These are phyloP conservation scores for Colletotrichum melonis DNA, from an alignment of 2,329 filamentous ascomycete genomes.

Conservation along the genomic window DNA sequence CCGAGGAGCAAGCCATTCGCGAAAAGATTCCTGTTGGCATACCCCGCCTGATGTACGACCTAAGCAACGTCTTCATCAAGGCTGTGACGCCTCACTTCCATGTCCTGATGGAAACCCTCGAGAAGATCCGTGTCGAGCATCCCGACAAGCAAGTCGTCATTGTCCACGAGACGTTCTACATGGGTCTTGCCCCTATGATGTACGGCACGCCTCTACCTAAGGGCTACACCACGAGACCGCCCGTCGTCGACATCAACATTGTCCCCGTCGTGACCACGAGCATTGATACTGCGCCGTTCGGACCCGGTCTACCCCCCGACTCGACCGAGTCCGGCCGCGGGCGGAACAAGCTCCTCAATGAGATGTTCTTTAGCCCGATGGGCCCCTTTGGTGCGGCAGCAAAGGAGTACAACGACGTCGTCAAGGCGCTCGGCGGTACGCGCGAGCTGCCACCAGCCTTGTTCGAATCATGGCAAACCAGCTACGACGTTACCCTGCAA, in stretches of 20 bases:
- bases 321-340: slow-evolving; percentile 47
- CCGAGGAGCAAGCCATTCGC: slow-evolving; percentile 38
- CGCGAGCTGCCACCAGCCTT: slow-evolving; percentile 34
- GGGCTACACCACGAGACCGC: slow-evolving; percentile 49
- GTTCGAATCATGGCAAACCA: slow-evolving; percentile 43
- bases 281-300: slow-evolving; percentile 52
- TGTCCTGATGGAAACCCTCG: slow-evolving; percentile 48
- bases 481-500: slow-evolving; percentile 50
- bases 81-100: slow-evolving; percentile 46
- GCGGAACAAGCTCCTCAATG: slow-evolving; percentile 45
- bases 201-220: slow-evolving; percentile 50
- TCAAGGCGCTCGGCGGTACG: slow-evolving; percentile 45
- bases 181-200: slow-evolving; percentile 50
- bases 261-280: slow-evolving; percentile 50
- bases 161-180: slow-evolving; percentile 53
- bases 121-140: slow-evolving; percentile 45
- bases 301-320: slow-evolving; percentile 51
- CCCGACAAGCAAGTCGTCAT: slow-evolving; percentile 53
- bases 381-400: slow-evolving; percentile 40
- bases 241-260: slow-evolving; percentile 52
- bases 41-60: slow-evolving; percentile 45
- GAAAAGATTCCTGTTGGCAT: slow-evolving; percentile 37
- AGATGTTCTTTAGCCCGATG: slow-evolving; percentile 37
- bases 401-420: slow-evolving; percentile 39
- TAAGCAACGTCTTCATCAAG: slow-evolving; percentile 48